These are phyloP conservation scores for Sugiyamaella lignohabitans DNA, from an alignment of 805 yeast species.

Conservation along the genomic window DNA sequence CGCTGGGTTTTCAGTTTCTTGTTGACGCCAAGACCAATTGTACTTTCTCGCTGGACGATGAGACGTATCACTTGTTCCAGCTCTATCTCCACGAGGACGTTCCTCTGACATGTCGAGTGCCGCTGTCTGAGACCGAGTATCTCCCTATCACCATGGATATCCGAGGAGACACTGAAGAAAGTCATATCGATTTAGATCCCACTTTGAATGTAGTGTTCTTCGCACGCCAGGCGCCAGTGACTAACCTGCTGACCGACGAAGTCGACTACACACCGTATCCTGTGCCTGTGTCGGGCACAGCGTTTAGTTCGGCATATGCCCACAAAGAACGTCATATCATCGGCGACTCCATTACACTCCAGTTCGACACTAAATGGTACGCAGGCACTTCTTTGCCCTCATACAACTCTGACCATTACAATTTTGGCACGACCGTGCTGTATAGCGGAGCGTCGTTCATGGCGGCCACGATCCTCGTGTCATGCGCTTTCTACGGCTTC, in stretches of 20 bases:
- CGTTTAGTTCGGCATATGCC: constrained; percentile 56
- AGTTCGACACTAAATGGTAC: constrained; percentile 55
- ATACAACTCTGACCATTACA: constrained; percentile 12
- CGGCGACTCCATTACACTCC: constrained; percentile 55
- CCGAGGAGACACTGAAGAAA: constrained; percentile 15
- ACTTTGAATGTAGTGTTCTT: constrained; percentile 9
- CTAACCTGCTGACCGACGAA: constrained; percentile 1
- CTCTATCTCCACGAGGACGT: constrained; percentile 70
- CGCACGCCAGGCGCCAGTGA: not conserved
- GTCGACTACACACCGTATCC: not conserved
- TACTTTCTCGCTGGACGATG: constrained; percentile 56
- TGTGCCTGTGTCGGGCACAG: constrained; percentile 47
- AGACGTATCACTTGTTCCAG: constrained; percentile 64
- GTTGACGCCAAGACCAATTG: constrained; percentile 47
- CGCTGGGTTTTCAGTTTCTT: constrained; percentile 51
- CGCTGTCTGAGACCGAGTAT: constrained; percentile 43
- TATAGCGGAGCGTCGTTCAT: constrained; percentile 20
- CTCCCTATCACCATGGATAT: constrained; percentile 16
- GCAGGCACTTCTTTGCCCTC: constrained; percentile 13
- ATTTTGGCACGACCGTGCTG: constrained; percentile 9
- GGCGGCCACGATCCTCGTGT: constrained; percentile 17
- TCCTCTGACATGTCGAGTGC: constrained; percentile 64
- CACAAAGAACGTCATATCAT: constrained; percentile 52
- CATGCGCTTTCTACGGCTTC: constrained; percentile 18
- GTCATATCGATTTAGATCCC: constrained; percentile 16